Percentiles rank a stretch among this genome's conserved stretches.
Conservation (phyloP, 345 rosid genomes). For the Eucalyptus regnans region DNA sequence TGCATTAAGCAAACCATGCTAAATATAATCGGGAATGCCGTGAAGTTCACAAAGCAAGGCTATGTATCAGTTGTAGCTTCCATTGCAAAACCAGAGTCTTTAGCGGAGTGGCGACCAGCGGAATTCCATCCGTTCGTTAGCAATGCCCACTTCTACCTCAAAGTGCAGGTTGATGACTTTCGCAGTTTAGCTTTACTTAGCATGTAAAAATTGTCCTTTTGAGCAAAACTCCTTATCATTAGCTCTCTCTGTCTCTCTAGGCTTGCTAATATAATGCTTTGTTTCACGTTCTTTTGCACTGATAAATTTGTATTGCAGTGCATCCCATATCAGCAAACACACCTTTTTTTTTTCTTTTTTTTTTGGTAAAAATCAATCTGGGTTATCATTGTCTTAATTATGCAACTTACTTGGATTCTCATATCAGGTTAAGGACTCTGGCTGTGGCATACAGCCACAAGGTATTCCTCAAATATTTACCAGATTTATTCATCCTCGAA, state of each 20-base stretch:
- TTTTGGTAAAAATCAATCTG: background rate
- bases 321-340: background rate
- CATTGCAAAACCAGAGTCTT: conserved; percentile 66
- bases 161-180: conserved; percentile 51
- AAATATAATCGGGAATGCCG: conserved; percentile 81
- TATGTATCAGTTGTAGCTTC: conserved; percentile 55
- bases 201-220: background rate
- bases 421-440: conserved; percentile 79
- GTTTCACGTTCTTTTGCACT: background rate
- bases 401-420: background rate
- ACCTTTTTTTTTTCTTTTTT: background rate
- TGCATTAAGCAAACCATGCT: conserved; percentile 75
- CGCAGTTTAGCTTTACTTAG: background rate
- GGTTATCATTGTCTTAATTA: background rate
- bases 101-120: conserved; percentile 58
- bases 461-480: conserved; percentile 62
- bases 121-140: conserved; percentile 42
- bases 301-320: background rate
- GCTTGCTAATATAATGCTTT: background rate
- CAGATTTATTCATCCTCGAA: conserved; percentile 46
- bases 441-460: conserved; percentile 72
- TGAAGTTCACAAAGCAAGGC: conserved; percentile 93
- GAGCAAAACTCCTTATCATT: background rate
- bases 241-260: background rate
- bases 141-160: conserved; percentile 67